These are phyloP conservation scores for Sporisorium exsertum DNA, from an alignment of 1,284 basidiomycete genomes.

Conservation along the genomic window DNA sequence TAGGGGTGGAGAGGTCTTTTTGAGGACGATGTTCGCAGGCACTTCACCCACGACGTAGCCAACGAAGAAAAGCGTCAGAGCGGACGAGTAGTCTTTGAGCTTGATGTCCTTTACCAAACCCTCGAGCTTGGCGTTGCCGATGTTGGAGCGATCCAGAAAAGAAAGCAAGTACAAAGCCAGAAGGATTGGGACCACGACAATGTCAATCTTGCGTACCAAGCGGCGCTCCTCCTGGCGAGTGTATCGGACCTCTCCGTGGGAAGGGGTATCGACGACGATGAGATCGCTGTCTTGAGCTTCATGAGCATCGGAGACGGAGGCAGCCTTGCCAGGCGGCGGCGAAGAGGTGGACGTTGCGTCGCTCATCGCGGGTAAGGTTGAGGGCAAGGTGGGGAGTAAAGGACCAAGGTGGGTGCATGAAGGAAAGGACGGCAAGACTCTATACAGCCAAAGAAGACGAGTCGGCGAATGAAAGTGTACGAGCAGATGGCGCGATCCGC, in stretches of 20 bases:
- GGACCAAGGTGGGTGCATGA: too few relatives aligned
- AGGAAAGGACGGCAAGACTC: neutral
- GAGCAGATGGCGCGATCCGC: conserved; percentile 12
- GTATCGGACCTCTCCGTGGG: conserved; percentile 33
- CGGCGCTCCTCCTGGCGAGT: conserved; percentile 52
- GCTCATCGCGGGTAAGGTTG: conserved; percentile 16
- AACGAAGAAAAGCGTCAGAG: conserved; percentile 54
- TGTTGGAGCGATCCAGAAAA: conserved; percentile 58
- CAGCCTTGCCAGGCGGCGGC: conserved; percentile 20
- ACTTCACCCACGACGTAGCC: conserved; percentile 58
- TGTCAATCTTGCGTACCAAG: conserved; percentile 58
- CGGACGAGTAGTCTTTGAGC: conserved; percentile 49
- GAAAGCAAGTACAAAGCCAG: conserved; percentile 45
- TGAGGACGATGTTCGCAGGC: conserved; percentile 70
- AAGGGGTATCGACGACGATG: conserved; percentile 17
- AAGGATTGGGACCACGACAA: conserved; percentile 54
- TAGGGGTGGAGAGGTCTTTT: conserved; percentile 74
- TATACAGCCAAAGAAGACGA: too few relatives aligned
- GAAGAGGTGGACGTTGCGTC: conserved; percentile 17
- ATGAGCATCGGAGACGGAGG: conserved; percentile 20
- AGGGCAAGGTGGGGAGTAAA: too few relatives aligned
- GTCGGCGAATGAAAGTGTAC: neutral
- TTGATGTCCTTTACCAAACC: conserved; percentile 51
- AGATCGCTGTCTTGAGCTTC: conserved; percentile 9
- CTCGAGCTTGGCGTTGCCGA: conserved; percentile 57